Evolutionary conservation across 805 yeast species (phyloP).

Genomic region (Clavispora carvajalis): DNA sequence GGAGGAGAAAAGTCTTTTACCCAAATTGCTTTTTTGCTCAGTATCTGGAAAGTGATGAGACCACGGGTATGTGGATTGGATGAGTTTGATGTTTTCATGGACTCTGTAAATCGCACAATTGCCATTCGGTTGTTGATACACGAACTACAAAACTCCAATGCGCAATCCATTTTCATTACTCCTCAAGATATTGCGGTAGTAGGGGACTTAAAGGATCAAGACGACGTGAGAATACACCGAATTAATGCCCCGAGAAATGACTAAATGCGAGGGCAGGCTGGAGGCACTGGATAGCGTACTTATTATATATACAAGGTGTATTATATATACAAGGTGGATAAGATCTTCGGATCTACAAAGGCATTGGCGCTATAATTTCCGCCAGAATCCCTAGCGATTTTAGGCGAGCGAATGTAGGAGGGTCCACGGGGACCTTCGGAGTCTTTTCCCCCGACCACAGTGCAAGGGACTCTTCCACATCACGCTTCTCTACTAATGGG

Average conservation of each 20-base stretch:
- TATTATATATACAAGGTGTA: too few relatives aligned
- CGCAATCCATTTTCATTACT: constrained; percentile 89
- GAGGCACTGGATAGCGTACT: too few relatives aligned
- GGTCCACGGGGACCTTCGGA: not conserved
- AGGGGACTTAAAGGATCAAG: constrained; percentile 46
- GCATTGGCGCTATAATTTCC: not conserved
- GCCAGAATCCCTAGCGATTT: not conserved
- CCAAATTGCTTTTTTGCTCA: constrained; percentile 78
- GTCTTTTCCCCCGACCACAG: not conserved
- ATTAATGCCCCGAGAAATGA: constrained; percentile 39
- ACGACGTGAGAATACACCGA: constrained; percentile 58
- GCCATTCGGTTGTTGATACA: constrained; percentile 71
- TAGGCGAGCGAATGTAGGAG: not conserved
- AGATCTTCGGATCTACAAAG: not conserved
- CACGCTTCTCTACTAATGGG: constrained; percentile 5
- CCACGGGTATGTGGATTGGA: constrained; percentile 85
- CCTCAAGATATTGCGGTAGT: constrained; percentile 84
- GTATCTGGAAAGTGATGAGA: constrained; percentile 92
- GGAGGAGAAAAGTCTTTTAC: constrained; percentile 97
- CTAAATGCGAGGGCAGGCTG: constrained; percentile 1
- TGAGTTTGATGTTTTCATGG: constrained; percentile 98
- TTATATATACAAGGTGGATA: not conserved
- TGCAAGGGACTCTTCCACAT: not conserved
- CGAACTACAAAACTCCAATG: constrained; percentile 57
- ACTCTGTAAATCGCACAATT: constrained; percentile 77